Evolutionary conservation across 495 filamentous ascomycete species (phyloP), one percentile per base, ranked within the genome.

Genomic region (Penicillium subrubescens): DNA sequence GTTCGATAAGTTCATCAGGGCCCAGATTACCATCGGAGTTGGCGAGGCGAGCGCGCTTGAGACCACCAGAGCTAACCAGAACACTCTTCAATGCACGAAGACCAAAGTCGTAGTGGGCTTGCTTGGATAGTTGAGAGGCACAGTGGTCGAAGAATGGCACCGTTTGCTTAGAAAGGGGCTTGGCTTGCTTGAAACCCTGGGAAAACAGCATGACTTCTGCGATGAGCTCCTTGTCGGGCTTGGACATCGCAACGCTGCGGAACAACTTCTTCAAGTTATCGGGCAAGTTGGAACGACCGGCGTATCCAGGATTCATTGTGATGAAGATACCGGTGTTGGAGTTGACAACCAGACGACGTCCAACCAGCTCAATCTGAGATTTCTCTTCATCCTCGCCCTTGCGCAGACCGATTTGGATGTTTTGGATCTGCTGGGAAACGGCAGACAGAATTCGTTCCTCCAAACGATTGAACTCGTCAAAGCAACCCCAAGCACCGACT

Each of bases 191-290:
- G 84, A 99, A 99, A 66, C 95, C 95, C 81, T 99, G 95, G 6
- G 95, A 99, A 81, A 96, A 99, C 23, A 99, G 88, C 95, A 98
- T 99, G 60, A 99, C 95, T 81, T 99, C 95, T 19, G 95, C 90
- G 77, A 99, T 99, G 65, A 98, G 91, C 75, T 99, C 95, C 77
- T 99, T 99, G 80, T 99, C 95, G 0, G 95, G 95, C 76, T 98
- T 97, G 10, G 96, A 98, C 95, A 99, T 99, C 44, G 95, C 95
- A 52, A 99, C 95, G 71, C 96, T 98, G 69, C 95, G 87, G 87
- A 99, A 99, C 23, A 99, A 82, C 79, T 99, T 99, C 85, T 99
- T 99, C 76, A 99, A 76, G 74, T 99, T 99, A 77, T 99, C 95
- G 1, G 95, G 95, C 69, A 99, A 79, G 77, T 98, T 99, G 35